phyloP scores from a whole-genome alignment of 768 basidiomycete species.

The Agaricus subrufescens region DNA sequence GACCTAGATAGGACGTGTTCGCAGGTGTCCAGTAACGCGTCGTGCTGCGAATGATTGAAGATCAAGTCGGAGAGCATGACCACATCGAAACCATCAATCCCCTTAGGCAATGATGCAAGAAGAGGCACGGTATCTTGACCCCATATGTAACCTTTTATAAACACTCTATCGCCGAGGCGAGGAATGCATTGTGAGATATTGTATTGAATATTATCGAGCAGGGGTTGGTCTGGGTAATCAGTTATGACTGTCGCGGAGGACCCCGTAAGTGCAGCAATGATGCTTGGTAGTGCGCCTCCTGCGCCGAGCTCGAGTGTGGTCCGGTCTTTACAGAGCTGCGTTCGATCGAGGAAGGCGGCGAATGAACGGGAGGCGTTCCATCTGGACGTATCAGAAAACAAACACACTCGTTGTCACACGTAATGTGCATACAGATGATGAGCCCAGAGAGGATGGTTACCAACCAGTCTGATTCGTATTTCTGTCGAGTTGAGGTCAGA shows the following conservation, averaged over 20 bases:
- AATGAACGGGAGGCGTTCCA: conserved; percentile 80
- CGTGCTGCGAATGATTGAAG: conserved; percentile 95
- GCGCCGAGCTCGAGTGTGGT: conserved; percentile 87
- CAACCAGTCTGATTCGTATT: conserved; percentile 66
- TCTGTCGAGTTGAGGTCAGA: conserved; percentile 15
- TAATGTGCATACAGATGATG: conserved; percentile 57
- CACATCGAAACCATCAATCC: conserved; percentile 54
- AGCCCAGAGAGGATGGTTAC: conserved; percentile 78
- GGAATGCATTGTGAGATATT: conserved; percentile 63
- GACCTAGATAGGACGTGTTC: conserved; percentile 33
- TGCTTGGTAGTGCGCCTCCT: conserved; percentile 84
- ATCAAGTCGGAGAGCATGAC: conserved; percentile 90
- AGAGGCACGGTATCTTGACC: conserved; percentile 52
- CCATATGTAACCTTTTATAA: conserved; percentile 73
- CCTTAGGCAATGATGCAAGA: conserved; percentile 24
- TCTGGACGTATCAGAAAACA: conserved; percentile 29
- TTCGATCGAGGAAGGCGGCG: conserved; percentile 62
- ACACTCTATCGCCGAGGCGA: conserved; percentile 27
- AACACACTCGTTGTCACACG: neutral
- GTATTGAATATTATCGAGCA: conserved; percentile 69
- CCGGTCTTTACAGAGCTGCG: conserved; percentile 36
- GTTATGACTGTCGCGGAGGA: conserved; percentile 69
- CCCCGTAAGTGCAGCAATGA: conserved; percentile 46
- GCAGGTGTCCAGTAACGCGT: conserved; percentile 74
- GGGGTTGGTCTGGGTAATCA: conserved; percentile 81